phyloP scores from a whole-genome alignment of 2,329 filamentous ascomycete species.

The Trichoderma polysporum region DNA sequence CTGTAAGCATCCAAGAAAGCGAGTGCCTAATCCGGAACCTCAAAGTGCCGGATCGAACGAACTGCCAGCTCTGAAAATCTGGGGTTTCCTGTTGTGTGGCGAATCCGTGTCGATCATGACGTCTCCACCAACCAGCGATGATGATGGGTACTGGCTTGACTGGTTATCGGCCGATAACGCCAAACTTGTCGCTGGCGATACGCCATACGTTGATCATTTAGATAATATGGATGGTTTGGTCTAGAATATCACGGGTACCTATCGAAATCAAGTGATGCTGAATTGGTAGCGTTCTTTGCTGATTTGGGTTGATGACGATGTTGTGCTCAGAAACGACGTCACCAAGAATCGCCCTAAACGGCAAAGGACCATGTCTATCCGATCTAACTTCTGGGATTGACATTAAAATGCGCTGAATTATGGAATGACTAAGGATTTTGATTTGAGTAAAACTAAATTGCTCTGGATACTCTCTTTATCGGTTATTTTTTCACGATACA shows the following conservation, averaged over 20 bases:
- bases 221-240: background rate
- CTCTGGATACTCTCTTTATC: background rate
- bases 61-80: background rate
- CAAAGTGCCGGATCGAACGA: background rate
- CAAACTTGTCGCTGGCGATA: background rate
- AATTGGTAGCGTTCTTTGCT: background rate
- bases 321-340: constrained; percentile 3
- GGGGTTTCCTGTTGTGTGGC: background rate
- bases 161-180: background rate
- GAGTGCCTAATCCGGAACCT: background rate
- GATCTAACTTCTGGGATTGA: too few species aligned
- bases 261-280: background rate
- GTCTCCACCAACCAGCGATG: background rate
- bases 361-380: background rate
- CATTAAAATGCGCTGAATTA: background rate
- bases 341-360: background rate
- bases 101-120: background rate
- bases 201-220: background rate
- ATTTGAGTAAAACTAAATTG: background rate
- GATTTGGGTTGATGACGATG: background rate
- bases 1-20: background rate
- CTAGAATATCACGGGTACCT: background rate
- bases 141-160: background rate
- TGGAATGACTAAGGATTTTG: background rate
- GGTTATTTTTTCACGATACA: background rate